Evolutionary conservation across 805 yeast species (phyloP), one percentile per base, ranked within the genome.

Genomic region (Yamadazyma philogaea): DNA sequence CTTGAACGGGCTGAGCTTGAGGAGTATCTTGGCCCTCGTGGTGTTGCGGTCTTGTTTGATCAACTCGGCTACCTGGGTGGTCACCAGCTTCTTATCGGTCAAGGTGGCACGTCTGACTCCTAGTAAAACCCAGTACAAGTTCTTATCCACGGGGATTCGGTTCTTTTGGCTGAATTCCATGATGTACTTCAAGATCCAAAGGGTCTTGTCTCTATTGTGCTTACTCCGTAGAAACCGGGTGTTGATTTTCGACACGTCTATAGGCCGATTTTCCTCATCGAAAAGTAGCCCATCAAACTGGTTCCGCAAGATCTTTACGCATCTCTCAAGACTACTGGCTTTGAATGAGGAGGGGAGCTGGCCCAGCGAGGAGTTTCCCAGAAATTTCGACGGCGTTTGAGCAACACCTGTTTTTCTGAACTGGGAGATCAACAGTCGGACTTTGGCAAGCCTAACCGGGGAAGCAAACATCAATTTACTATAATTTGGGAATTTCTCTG

Each of bases 101-200:
- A 85, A 47, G 54, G 79, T 84, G 21, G 67, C 68, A 4, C 75
- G 79, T 22, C 76, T 75, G 0, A 79, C 72, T 2, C 90, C 91
- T 19, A 84, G 55, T 5, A 83, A 63, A 2, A 74, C 68, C 53
- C 75, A 75, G 31, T 78, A 50, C 43, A 84, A 58, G 38, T 78
- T 59, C 40, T 65, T 62, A 49, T 81, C 77, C 7, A 60, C 42
- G n/a, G 61, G 57, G 30, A 48, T 53, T 14, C 54, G 55, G n/a
- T 54, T 47, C 14, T 53, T 42, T 17, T 47, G 51, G 40, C 56
- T 59, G 12, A 65, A 46, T n/a, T 53, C 44, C 43, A 57, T 37
- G 34, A 70, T 41, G 26, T 59, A 63, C 17, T 59, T 51, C 50
- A 66, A 68, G 3, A 70, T 50, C 5, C 37, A 40, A 3, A 50